Percentiles rank a stretch among this genome's conserved stretches.
Conservation (phyloP, 345 rosid genomes). For the Eucalyptus sideroxylon region DNA sequence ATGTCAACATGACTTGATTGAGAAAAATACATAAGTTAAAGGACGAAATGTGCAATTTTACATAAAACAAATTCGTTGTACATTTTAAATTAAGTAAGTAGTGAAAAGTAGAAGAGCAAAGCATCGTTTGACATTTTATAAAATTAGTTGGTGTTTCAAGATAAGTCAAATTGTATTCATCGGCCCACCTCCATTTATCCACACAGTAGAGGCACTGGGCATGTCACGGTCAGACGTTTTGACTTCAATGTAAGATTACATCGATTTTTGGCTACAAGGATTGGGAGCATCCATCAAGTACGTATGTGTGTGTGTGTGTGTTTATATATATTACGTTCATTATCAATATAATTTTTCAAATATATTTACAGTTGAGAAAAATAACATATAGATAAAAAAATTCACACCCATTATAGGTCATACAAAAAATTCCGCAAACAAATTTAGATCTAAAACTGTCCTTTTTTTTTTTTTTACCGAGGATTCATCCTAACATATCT, state of each 20-base stretch:
- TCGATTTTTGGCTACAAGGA: neutral
- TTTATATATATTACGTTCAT: too few species aligned
- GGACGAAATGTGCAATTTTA: neutral
- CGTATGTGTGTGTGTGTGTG: fast-evolving
- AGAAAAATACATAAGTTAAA: neutral
- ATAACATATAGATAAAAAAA: neutral
- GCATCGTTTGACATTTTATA: neutral
- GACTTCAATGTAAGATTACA: neutral
- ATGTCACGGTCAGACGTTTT: neutral
- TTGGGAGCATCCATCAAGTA: neutral
- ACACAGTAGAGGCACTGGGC: neutral
- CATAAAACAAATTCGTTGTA: neutral
- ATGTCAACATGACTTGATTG: neutral
- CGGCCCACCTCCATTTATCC: neutral
- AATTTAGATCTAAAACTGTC: too few species aligned
- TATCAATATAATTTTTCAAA: neutral
- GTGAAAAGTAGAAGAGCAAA: neutral
- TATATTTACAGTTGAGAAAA: neutral
- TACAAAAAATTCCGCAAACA: neutral
- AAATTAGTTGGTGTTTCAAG: neutral
- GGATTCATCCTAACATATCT: fast-evolving
- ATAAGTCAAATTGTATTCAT: neutral
- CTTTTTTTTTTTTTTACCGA: too few species aligned
- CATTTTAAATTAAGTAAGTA: neutral
- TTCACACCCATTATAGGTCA: neutral